Conservation (phyloP, 306 rosid genomes). For the Rubus parviflorus region DNA sequence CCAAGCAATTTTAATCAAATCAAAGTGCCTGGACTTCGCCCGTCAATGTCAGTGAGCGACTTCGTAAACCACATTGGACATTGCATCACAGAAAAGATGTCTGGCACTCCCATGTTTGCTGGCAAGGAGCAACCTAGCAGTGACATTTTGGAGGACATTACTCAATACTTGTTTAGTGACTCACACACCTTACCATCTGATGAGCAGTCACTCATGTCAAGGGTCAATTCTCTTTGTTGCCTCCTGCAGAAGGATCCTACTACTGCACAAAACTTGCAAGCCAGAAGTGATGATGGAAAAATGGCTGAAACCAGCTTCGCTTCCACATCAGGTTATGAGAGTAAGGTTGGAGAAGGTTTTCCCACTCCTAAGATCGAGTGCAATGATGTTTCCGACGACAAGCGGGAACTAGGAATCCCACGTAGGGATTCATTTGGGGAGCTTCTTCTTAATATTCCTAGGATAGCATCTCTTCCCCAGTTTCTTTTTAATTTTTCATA, state of each 20-base stretch:
- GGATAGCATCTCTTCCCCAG: slow-evolving; percentile 76
- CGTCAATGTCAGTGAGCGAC: slow-evolving; percentile 75
- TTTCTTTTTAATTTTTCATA: slow-evolving; percentile 51
- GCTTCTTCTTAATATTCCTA: slow-evolving; percentile 65
- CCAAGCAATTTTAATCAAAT: slow-evolving; percentile 54
- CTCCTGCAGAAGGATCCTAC: slow-evolving; percentile 70
- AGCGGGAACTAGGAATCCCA: slow-evolving; percentile 45
- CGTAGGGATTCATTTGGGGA: slow-evolving; percentile 76
- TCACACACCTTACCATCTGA: slow-evolving; percentile 47
- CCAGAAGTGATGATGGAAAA: slow-evolving; percentile 20
- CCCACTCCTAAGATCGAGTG: slow-evolving; percentile 21
- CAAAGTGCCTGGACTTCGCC: slow-evolving; percentile 59
- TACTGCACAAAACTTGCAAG: slow-evolving; percentile 31
- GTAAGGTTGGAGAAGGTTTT: slow-evolving; percentile 26
- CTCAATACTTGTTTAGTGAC: slow-evolving; percentile 59
- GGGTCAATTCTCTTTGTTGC: slow-evolving; percentile 71
- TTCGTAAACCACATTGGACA: slow-evolving; percentile 57
- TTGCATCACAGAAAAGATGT: slow-evolving; percentile 60
- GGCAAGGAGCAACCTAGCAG: slow-evolving; percentile 38
- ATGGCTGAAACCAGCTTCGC: slow-evolving; percentile 26
- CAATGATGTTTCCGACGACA: slow-evolving; percentile 35
- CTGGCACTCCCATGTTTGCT: slow-evolving; percentile 32
- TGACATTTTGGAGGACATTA: slow-evolving; percentile 59
- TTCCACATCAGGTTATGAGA: slow-evolving; percentile 27
- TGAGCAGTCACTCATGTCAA: slow-evolving; percentile 62